These are phyloP conservation scores for Geranium brycei DNA, from an alignment of 345 rosid species.

Conservation along the genomic window DNA sequence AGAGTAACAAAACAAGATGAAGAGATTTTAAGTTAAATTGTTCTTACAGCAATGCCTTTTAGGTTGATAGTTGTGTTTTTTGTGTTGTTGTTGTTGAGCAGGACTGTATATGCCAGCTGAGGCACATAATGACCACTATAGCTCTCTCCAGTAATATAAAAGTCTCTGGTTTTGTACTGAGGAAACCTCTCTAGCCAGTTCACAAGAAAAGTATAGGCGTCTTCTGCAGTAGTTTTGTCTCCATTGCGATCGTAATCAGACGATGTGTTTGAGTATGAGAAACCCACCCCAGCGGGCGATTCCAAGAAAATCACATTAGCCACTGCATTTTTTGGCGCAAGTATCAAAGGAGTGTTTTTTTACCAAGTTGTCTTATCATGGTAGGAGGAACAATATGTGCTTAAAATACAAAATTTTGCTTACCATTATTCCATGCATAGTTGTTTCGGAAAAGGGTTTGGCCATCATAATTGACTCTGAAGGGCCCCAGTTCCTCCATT, in stretches of 20 bases:
- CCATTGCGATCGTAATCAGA: conserved; percentile 21
- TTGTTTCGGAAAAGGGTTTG: conserved; percentile 23
- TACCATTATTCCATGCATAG: conserved; percentile 38
- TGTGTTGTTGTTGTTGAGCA: conserved; percentile 16
- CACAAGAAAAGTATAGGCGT: conserved; percentile 28
- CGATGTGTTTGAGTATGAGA: conserved; percentile 37
- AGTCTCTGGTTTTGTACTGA: conserved; percentile 23
- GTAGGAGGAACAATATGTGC: not conserved
- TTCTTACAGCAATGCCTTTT: conserved; percentile 42
- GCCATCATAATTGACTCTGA: conserved; percentile 31
- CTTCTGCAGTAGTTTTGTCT: conserved; percentile 31
- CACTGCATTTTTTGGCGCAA: conserved; percentile 10
- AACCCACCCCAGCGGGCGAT: conserved; percentile 40
- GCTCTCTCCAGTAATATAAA: conserved; percentile 32
- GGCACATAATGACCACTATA: conserved; percentile 43
- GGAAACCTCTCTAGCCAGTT: conserved; percentile 39
- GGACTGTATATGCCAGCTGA: conserved; percentile 30
- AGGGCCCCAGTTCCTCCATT: conserved; percentile 44
- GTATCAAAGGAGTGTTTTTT: too few species aligned
- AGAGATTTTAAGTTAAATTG: not conserved
- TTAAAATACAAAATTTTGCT: too few species aligned
- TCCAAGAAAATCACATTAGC: conserved; percentile 40
- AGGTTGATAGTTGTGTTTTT: conserved; percentile 27
- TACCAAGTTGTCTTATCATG: too few species aligned
- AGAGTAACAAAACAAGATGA: not conserved